Conservation (phyloP, 352 stramenopile species). For the Pythium phragmitis region DNA sequence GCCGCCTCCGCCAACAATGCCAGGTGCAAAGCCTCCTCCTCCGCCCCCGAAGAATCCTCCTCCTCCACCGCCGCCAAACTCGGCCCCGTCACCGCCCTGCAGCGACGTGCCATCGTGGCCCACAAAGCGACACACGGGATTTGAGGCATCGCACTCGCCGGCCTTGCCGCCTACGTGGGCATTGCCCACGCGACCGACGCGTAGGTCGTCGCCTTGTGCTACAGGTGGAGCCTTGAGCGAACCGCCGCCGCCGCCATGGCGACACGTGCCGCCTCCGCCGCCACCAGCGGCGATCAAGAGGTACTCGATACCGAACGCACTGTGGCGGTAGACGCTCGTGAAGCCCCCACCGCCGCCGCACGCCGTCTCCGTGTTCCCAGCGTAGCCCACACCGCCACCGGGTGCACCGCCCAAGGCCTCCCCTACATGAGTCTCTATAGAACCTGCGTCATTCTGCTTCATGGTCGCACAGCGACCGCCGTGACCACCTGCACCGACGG, state of each 20-base stretch:
- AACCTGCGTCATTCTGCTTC: constrained; percentile 25
- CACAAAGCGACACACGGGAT: constrained; percentile 63
- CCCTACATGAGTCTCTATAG: constrained; percentile 47
- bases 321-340: constrained; percentile 66
- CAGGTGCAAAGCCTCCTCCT: constrained; percentile 64
- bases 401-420: constrained; percentile 42
- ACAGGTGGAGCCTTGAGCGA: constrained; percentile 24
- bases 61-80: constrained; percentile 70
- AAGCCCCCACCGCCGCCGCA: constrained; percentile 69
- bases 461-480: constrained; percentile 47
- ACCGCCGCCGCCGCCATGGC: constrained; percentile 50
- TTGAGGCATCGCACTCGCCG: constrained; percentile 55
- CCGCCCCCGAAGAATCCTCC: constrained; percentile 66
- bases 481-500: constrained; percentile 45
- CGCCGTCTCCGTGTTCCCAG: constrained; percentile 66
- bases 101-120: constrained; percentile 47
- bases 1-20: constrained; percentile 65
- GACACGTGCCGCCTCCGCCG: constrained; percentile 68
- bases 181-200: constrained; percentile 47
- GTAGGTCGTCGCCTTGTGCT: constrained; percentile 45
- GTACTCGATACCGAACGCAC: constrained; percentile 65
- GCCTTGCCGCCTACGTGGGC: constrained; percentile 39
- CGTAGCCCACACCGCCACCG: constrained; percentile 57
- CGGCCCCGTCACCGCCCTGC: constrained; percentile 63
- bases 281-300: constrained; percentile 64